A percentile compares a stretch with the other conserved stretches of the same genome.
Conservation (phyloP, 2,329 filamentous ascomycete species). For the Fusarium marasasianum region DNA sequence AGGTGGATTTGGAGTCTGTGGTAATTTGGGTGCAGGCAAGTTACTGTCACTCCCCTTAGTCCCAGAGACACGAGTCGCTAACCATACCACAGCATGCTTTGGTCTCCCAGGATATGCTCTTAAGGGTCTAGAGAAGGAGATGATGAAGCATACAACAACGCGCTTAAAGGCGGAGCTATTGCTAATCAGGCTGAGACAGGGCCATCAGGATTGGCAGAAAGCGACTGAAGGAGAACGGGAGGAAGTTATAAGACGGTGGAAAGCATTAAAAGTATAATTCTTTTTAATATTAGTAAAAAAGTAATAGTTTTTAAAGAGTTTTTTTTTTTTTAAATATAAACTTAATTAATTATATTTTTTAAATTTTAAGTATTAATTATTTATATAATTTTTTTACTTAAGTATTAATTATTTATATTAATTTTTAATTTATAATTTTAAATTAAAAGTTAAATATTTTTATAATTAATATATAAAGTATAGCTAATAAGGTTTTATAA, state of each 20-base stretch:
- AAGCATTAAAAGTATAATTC: not conserved
- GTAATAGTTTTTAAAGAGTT: not conserved
- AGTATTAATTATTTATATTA: no score
- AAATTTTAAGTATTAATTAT: no score
- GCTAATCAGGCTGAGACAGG: conserved; percentile 46
- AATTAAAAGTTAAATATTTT: no score
- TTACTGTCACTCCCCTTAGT: not conserved
- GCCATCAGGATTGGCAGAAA: conserved; percentile 42
- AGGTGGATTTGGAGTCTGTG: conserved; percentile 55
- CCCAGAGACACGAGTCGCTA: not conserved
- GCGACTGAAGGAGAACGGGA: conserved; percentile 14
- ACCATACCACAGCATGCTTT: conserved; percentile 44
- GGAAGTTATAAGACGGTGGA: conserved; percentile 23
- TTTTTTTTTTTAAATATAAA: no score
- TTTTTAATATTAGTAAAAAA: not conserved
- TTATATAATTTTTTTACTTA: no score
- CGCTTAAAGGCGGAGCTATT: conserved; percentile 47
- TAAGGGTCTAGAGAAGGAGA: conserved; percentile 63
- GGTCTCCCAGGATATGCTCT: conserved; percentile 61
- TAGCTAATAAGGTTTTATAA: no score
- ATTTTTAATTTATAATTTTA: no score
- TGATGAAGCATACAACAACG: conserved; percentile 48
- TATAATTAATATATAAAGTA: no score
- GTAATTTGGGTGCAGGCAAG: conserved; percentile 54
- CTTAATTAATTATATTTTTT: no score